Conservation (phyloP, 371 early-diverging fungal genomes). For the Rhizoclosmatium hyalinum region DNA sequence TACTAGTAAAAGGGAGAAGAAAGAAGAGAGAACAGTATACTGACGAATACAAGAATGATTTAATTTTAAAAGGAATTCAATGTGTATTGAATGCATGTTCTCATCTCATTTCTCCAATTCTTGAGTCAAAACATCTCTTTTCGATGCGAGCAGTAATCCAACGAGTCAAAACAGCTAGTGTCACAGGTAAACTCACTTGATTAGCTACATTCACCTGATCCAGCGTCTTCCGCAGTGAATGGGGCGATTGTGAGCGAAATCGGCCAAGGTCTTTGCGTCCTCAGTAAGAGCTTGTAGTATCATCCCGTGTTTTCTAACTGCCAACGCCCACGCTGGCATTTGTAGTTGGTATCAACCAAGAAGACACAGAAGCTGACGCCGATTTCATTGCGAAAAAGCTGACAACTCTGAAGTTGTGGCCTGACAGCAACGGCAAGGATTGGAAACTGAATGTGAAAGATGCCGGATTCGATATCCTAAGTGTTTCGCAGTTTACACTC, state of each 20-base stretch:
- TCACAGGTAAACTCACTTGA: slow-evolving; percentile 21
- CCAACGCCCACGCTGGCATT: background rate
- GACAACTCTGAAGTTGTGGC: slow-evolving; percentile 10
- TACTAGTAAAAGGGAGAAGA: background rate
- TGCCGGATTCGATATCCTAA: slow-evolving; percentile 25
- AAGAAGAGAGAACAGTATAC: too few relatives aligned
- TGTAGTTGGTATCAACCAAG: slow-evolving; percentile 28
- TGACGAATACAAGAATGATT: background rate
- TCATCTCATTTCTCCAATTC: too few relatives aligned
- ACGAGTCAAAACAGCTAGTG: slow-evolving; percentile 33
- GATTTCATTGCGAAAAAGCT: slow-evolving; percentile 32
- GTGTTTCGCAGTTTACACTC: slow-evolving; percentile 85
- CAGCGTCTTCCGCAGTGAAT: slow-evolving; percentile 24
- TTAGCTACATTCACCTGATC: background rate
- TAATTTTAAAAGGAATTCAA: background rate
- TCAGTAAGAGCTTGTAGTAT: slow-evolving; percentile 8
- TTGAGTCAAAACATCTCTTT: too few relatives aligned
- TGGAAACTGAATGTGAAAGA: slow-evolving; percentile 29
- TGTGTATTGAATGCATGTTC: background rate
- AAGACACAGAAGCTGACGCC: slow-evolving; percentile 31
- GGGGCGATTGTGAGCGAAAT: slow-evolving; percentile 32
- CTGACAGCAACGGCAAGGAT: slow-evolving; percentile 14
- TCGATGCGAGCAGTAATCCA: slow-evolving; percentile 40
- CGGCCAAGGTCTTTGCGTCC: slow-evolving; percentile 29
- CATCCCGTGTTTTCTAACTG: background rate